phyloP scores from a whole-genome alignment of 139 green algal genomes.

The Chlamydomonas asymmetrica region DNA sequence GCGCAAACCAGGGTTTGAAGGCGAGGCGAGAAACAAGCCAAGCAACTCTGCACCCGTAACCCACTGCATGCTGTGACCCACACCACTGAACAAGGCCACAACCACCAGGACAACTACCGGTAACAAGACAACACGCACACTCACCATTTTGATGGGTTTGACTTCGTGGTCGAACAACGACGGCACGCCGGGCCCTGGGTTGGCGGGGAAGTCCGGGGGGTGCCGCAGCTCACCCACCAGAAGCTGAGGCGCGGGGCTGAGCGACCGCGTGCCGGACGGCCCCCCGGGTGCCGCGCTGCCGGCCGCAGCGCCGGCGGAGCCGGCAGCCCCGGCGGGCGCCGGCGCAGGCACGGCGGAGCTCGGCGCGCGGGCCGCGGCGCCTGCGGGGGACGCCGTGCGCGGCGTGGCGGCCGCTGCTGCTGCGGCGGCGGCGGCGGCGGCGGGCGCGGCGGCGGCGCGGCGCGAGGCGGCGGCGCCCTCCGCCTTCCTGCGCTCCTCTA shows the following conservation, averaged over 20 bases:
- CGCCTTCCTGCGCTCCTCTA: slow-evolving; percentile 59
- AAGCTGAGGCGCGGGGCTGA: not conserved
- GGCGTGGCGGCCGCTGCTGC: slow-evolving; percentile 8
- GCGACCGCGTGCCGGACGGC: slow-evolving; percentile 18
- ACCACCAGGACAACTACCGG: too few species aligned
- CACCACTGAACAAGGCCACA: too few species aligned
- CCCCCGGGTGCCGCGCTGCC: too few species aligned
- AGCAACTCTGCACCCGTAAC: too few species aligned
- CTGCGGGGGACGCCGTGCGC: slow-evolving; percentile 5
- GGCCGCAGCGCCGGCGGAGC: not conserved
- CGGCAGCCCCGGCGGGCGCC: not conserved
- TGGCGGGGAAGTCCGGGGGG: slow-evolving; percentile 16
- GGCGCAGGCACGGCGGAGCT: not conserved
- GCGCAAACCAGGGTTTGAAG: too few species aligned
- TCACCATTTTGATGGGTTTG: slow-evolving; percentile 38
- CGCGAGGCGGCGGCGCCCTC: slow-evolving; percentile 36
- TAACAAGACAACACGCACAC: not conserved
- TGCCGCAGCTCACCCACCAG: slow-evolving; percentile 23
- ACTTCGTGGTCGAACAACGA: slow-evolving; percentile 63
- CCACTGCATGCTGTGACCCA: too few species aligned
- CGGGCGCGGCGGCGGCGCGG: not conserved
- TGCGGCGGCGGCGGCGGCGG: not conserved
- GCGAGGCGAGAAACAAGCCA: too few species aligned
- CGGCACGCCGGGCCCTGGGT: slow-evolving; percentile 38
- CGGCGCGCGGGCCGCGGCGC: not conserved